Conservation (phyloP, 192 early-diverging fungal genomes). For the Martensiomyces pterosporus region DNA sequence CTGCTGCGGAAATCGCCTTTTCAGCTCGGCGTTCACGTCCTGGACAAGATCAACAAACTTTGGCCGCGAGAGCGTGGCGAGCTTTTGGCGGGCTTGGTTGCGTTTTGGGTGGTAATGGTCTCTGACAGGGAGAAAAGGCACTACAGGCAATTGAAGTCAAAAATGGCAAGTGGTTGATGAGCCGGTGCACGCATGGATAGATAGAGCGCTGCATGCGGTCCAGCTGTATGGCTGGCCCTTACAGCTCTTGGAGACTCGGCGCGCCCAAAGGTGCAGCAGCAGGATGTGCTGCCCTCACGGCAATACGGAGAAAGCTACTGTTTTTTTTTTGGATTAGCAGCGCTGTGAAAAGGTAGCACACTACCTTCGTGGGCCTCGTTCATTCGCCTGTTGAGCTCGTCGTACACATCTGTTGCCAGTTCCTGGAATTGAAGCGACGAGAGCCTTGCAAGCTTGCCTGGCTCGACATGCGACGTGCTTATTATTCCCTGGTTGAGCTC, state of each 20-base stretch:
- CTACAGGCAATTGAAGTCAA: slow-evolving; percentile 33
- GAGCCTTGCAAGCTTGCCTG: slow-evolving; percentile 70
- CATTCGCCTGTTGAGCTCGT: slow-evolving; percentile 77
- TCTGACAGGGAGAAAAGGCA: slow-evolving; percentile 75
- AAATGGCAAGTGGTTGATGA: too few relatives aligned
- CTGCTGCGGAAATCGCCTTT: slow-evolving; percentile 46
- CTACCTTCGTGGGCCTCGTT: slow-evolving; percentile 11
- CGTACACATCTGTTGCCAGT: slow-evolving; percentile 92
- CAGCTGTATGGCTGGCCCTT: too few relatives aligned
- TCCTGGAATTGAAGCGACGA: slow-evolving; percentile 86
- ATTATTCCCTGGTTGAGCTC: slow-evolving; percentile 40
- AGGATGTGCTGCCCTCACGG: too few relatives aligned
- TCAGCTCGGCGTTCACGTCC: slow-evolving; percentile 79
- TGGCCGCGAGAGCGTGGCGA: slow-evolving; percentile 80
- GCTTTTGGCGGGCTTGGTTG: slow-evolving; percentile 94
- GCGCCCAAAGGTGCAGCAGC: too few relatives aligned
- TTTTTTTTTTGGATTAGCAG: too few relatives aligned
- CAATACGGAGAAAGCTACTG: too few relatives aligned
- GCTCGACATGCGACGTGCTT: slow-evolving; percentile 31
- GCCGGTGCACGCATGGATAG: slow-evolving; percentile 3
- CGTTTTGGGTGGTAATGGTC: slow-evolving; percentile 87
- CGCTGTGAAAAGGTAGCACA: too few relatives aligned
- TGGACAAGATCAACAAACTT: slow-evolving; percentile 91
- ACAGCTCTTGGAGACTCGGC: too few relatives aligned
- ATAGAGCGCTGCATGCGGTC: too few relatives aligned